phyloP scores from a whole-genome alignment of 345 rosid species.

The Acer negundo region DNA sequence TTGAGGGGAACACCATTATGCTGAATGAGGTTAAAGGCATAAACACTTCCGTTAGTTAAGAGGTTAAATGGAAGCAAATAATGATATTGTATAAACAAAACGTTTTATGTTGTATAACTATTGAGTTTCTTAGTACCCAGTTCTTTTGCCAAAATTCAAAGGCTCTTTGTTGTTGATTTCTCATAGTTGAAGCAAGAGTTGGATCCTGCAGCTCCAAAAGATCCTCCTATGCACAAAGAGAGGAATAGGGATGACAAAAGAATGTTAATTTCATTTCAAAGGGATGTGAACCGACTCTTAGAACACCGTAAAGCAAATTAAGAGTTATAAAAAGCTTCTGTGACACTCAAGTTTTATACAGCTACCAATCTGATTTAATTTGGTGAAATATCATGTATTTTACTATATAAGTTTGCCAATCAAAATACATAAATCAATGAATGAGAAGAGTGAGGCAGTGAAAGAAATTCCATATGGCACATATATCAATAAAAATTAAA shows the following conservation, averaged over 20 bases:
- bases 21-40: conserved; percentile 36
- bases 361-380: background rate
- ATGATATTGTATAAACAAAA: background rate
- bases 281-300: background rate
- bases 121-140: conserved; percentile 57
- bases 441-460: background rate
- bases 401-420: background rate
- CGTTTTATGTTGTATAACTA: conserved; percentile 10
- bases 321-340: background rate
- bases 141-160: conserved; percentile 85
- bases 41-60: conserved; percentile 17
- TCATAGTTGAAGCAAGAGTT: conserved; percentile 74
- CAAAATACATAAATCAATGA: background rate
- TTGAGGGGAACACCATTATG: conserved; percentile 84
- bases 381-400: background rate
- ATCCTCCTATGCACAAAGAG: conserved; percentile 50
- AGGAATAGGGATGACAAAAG: conserved; percentile 16
- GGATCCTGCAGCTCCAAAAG: conserved; percentile 88
- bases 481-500: background rate
- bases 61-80: background rate
- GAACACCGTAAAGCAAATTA: background rate
- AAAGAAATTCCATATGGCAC: background rate
- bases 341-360: background rate
- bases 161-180: conserved; percentile 67
- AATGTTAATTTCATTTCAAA: background rate